These are phyloP conservation scores for Ophiostoma tasmaniense DNA, from an alignment of 2,329 filamentous ascomycete species.

Conservation along the genomic window DNA sequence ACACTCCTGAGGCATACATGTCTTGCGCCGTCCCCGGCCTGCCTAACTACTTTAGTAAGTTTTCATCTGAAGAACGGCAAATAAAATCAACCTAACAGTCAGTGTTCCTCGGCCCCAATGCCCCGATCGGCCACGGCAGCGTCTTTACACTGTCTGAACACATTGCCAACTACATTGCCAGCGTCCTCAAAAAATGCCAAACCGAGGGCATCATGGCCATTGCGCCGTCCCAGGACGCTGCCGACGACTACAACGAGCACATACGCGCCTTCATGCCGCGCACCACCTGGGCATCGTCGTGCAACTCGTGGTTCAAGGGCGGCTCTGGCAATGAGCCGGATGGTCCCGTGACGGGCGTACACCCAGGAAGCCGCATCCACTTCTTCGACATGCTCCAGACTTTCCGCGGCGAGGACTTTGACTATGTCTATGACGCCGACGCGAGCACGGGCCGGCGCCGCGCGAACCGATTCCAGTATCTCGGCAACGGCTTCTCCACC, in stretches of 20 bases:
- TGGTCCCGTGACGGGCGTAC: constrained; percentile 42
- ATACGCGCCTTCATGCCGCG: constrained; percentile 44
- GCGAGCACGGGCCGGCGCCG: background rate
- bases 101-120: constrained; percentile 42
- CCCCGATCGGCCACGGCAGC: constrained; percentile 42
- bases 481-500: constrained; percentile 45
- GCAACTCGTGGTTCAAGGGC: constrained; percentile 45
- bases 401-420: constrained; percentile 45
- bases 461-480: constrained; percentile 40
- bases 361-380: constrained; percentile 43
- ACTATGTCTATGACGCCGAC: constrained; percentile 36
- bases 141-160: constrained; percentile 44
- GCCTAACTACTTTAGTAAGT: constrained; percentile 45
- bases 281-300: constrained; percentile 40
- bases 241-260: constrained; percentile 44
- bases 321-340: constrained; percentile 28
- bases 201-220: constrained; percentile 41
- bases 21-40: constrained; percentile 43
- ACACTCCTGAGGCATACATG: constrained; percentile 42
- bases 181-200: constrained; percentile 41
- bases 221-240: constrained; percentile 36
- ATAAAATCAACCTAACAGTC: background rate
- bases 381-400: constrained; percentile 46
- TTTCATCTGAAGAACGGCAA: background rate
- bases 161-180: constrained; percentile 44